phyloP scores from a whole-genome alignment of 116 monocot species.

The Dioscorea cayenensis region DNA sequence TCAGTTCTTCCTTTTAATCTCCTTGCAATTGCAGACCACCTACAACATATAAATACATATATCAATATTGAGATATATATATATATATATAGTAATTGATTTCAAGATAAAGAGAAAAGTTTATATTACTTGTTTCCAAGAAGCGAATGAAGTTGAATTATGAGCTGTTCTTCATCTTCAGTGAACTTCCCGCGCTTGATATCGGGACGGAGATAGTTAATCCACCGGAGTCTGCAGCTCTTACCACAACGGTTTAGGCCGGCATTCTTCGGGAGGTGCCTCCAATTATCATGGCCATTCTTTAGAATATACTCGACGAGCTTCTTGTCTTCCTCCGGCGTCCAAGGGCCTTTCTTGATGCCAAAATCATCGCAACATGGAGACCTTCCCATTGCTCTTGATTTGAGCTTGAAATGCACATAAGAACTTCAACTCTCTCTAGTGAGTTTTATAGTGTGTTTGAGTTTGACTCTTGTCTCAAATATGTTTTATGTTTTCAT shows the following conservation, averaged over 20 bases:
- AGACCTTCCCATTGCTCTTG: conserved; percentile 33
- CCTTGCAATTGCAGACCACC: conserved; percentile 60
- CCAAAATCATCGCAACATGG: conserved; percentile 45
- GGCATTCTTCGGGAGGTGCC: conserved; percentile 40
- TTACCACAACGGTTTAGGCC: conserved; percentile 64
- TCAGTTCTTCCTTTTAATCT: conserved; percentile 54
- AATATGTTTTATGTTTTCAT: neutral
- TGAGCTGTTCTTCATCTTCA: conserved; percentile 34
- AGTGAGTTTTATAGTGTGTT: no score
- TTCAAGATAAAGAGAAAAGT: neutral
- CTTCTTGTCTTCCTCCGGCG: conserved; percentile 43
- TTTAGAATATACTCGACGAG: conserved; percentile 32
- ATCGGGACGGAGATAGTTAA: conserved; percentile 60
- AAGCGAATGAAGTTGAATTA: conserved; percentile 35
- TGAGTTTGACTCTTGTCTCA: neutral
- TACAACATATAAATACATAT: conserved; percentile 4
- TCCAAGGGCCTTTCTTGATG: conserved; percentile 62
- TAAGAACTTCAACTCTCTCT: no score
- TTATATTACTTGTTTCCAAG: conserved; percentile 53
- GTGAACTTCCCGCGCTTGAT: conserved; percentile 52
- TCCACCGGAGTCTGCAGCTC: conserved; percentile 68
- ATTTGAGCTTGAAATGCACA: no score
- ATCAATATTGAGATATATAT: neutral
- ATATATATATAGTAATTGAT: no score
- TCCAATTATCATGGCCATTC: conserved; percentile 50